These are phyloP conservation scores for Coemansia sp. DNA, from an alignment of 192 early-diverging fungal genomes.

Conservation along the genomic window DNA sequence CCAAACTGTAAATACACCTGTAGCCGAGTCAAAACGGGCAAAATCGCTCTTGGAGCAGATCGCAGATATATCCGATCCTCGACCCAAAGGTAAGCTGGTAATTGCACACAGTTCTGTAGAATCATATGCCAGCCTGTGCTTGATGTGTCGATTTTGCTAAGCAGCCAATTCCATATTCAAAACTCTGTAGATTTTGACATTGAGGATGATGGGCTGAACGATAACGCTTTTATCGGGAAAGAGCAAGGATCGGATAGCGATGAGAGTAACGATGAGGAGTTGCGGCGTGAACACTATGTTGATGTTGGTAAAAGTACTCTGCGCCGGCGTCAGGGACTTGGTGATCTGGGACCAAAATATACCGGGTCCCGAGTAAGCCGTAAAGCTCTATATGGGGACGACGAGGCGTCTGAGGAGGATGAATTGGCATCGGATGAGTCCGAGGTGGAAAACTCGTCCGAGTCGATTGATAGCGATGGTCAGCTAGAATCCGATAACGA, in stretches of 20 bases:
- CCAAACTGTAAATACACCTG: background rate
- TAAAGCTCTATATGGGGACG: slow-evolving; percentile 60
- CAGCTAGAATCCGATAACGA: slow-evolving; percentile 22
- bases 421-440: background rate
- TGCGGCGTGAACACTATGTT: slow-evolving; percentile 67
- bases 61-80: slow-evolving; percentile 50
- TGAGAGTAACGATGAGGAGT: slow-evolving; percentile 48
- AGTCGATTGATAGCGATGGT: slow-evolving; percentile 6
- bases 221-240: slow-evolving; percentile 50
- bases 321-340: slow-evolving; percentile 58
- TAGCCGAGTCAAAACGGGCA: slow-evolving; percentile 27
- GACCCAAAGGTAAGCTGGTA: slow-evolving; percentile 36
- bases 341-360: slow-evolving; percentile 74
- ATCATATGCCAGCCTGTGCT: background rate
- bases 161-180: background rate
- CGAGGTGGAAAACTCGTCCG: background rate
- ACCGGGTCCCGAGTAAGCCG: slow-evolving; percentile 65
- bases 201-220: slow-evolving; percentile 59
- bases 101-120: background rate
- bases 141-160: background rate
- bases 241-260: slow-evolving; percentile 55
- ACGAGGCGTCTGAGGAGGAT: slow-evolving; percentile 50
- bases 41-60: slow-evolving; percentile 53
- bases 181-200: slow-evolving; percentile 64
- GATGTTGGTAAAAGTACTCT: slow-evolving; percentile 69